Percentiles rank a stretch among this genome's conserved stretches.
Conservation (phyloP, 2,329 filamentous ascomycete species). For the Monilinia vaccinii-corymbosi region DNA sequence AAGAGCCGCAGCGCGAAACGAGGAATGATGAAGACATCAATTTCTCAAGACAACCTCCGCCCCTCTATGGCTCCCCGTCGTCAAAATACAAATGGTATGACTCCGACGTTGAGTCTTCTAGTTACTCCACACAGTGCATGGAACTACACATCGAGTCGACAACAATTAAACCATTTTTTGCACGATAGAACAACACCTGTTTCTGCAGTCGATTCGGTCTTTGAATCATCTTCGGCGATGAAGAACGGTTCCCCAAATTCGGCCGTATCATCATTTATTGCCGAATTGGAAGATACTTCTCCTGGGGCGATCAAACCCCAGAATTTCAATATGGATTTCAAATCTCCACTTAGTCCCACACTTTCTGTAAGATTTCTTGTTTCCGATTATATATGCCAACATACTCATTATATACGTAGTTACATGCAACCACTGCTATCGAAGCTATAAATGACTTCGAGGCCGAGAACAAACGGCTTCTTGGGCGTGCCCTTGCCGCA, state of each 20-base stretch:
- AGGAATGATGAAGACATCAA: not conserved
- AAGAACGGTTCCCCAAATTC: conserved; percentile 15
- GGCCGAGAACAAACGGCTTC: conserved; percentile 7
- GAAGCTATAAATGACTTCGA: conserved; percentile 10
- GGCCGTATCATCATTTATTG: conserved; percentile 16
- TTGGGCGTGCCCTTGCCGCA: conserved; percentile 15
- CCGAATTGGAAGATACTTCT: conserved; percentile 25
- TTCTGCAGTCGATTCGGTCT: conserved; percentile 23
- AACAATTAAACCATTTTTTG: conserved; percentile 15
- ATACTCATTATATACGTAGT: not conserved
- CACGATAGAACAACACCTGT: conserved; percentile 15
- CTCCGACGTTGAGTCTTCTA: conserved; percentile 12
- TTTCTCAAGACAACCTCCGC: not conserved
- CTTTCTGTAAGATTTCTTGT: conserved; percentile 2
- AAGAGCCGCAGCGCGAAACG: not conserved
- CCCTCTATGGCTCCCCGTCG: not conserved
- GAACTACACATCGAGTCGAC: conserved; percentile 15
- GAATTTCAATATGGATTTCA: not conserved
- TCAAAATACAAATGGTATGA: not conserved
- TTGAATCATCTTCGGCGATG: conserved; percentile 16
- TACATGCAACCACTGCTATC: conserved; percentile 6
- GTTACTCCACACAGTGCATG: conserved; percentile 16
- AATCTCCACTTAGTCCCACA: not conserved
- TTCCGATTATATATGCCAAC: not conserved
- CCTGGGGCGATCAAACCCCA: conserved; percentile 1